Base-by-base conservation (phyloP, 768 basidiomycete species). In the Hydnomerulius pinastri region DNA sequence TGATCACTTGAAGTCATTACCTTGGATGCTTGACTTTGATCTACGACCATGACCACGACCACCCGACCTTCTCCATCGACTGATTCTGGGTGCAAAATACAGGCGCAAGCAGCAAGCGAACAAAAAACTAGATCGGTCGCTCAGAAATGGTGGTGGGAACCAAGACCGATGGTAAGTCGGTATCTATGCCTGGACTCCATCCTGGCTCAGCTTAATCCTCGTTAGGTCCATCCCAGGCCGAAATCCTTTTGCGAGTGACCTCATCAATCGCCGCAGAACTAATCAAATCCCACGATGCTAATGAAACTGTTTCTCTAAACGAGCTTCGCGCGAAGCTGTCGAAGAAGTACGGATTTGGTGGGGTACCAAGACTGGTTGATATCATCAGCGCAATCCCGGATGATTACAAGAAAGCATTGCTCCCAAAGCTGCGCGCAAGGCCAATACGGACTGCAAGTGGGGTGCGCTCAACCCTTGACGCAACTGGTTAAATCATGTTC, bases 361-460 rank as follows among this genome's bases (percentile, higher is more conserved):
- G 90, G 25, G 88, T 96, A 0, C 97, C 97, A 0, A 72, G 97
- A 39, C 79, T 99, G 17, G 96, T 98, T 38, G 97, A 99, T 68
- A 98, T 99, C 62, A 93, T 99, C 70, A 92, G 92, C 55, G 97
- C 97, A 30, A 96, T 98, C 43, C 97, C 97, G 15, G 95, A 98
- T 67, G 95, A 97, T 46, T 93, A 95, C 74, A 94, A 94, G 71
- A 92, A 92, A 59, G 87, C 87, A 6, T 70, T 99, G 18, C 68
- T 98, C 46, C 93, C 94, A 2, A 93, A 87, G 67, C 73, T 99
- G 52, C 88, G 85, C 57, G 96, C 97, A 17, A 82, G 97, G 57
- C 97, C 97, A 17, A 93, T 99, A 46, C 76, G 97, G 55, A 98
- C 96, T 4, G 97, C 97, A 7, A 96, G 93, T 70, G 96, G 97